phyloP scores from a whole-genome alignment of 2,329 filamentous ascomycete species.

The Zymoseptoria passerinii region DNA sequence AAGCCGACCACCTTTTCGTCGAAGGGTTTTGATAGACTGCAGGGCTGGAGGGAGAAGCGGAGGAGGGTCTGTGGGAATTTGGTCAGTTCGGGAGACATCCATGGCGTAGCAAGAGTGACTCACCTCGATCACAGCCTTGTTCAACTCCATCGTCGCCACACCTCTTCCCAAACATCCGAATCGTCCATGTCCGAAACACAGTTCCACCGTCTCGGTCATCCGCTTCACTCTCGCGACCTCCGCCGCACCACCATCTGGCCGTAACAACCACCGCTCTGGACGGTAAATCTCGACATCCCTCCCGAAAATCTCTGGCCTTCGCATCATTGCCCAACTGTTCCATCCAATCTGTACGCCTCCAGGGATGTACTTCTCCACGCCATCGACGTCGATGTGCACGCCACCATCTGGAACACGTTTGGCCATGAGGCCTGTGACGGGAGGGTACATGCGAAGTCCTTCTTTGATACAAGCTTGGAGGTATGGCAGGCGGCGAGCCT shows the following conservation, averaged over 20 bases:
- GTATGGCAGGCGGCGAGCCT: slow-evolving; percentile 37
- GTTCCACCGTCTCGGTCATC: slow-evolving; percentile 31
- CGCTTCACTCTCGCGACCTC: slow-evolving; percentile 23
- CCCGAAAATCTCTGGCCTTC: slow-evolving; percentile 31
- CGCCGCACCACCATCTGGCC: slow-evolving; percentile 19
- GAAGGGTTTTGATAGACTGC: slow-evolving; percentile 31
- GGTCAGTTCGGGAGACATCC: neutral
- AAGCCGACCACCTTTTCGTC: slow-evolving; percentile 32
- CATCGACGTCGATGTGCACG: slow-evolving; percentile 28
- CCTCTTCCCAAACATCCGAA: slow-evolving; percentile 32
- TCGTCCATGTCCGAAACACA: slow-evolving; percentile 31
- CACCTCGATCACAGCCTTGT: slow-evolving; percentile 33
- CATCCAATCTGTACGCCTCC: slow-evolving; percentile 32
- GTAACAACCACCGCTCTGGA: slow-evolving; percentile 32
- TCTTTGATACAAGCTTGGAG: slow-evolving; percentile 42
- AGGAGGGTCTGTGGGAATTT: slow-evolving; percentile 24
- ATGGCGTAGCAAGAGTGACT: slow-evolving; percentile 4
- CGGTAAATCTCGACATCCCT: slow-evolving; percentile 31
- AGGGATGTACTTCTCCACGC: slow-evolving; percentile 30
- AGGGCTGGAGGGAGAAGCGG: slow-evolving; percentile 32
- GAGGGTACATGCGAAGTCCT: slow-evolving; percentile 39
- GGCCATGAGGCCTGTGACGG: slow-evolving; percentile 32
- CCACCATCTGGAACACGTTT: slow-evolving; percentile 31
- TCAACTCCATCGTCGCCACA: slow-evolving; percentile 33
- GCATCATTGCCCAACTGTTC: slow-evolving; percentile 34